Percentiles rank a stretch among this genome's conserved stretches.
phyloP scores from a whole-genome alignment of 768 basidiomycete genomes.

The Boletus tomentosulus region DNA sequence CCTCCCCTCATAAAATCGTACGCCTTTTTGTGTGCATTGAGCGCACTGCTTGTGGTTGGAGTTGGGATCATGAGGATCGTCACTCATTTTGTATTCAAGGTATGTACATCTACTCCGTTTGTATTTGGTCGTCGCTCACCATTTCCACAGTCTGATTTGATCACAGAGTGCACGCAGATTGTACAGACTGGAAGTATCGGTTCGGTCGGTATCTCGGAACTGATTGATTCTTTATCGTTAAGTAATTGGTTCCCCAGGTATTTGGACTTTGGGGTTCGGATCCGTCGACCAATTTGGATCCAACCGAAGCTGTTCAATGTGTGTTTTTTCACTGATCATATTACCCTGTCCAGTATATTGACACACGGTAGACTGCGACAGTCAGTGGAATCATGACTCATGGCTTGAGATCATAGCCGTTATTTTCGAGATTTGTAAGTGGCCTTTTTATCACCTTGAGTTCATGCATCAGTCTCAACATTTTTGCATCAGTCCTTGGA shows the following conservation, averaged over 20 bases:
- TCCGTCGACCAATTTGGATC: slow-evolving; percentile 27
- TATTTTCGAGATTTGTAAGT: slow-evolving; percentile 55
- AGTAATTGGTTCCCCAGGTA: slow-evolving; percentile 25
- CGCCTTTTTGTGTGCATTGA: slow-evolving; percentile 46
- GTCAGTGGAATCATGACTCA: slow-evolving; percentile 58
- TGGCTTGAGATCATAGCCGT: slow-evolving; percentile 66
- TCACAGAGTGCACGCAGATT: slow-evolving; percentile 49
- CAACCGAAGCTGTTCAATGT: slow-evolving; percentile 46
- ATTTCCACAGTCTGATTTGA: slow-evolving; percentile 46
- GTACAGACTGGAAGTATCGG: slow-evolving; percentile 32
- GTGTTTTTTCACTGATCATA: slow-evolving; percentile 14
- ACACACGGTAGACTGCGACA: slow-evolving; percentile 52
- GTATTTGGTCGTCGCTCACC: not conserved
- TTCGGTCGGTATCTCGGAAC: slow-evolving; percentile 26
- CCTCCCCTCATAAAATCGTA: slow-evolving; percentile 50
- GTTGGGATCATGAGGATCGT: slow-evolving; percentile 53
- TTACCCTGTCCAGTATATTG: slow-evolving; percentile 6
- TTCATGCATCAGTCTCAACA: not conserved
- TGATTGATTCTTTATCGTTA: not conserved
- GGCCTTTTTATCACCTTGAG: no score
- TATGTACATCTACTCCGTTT: slow-evolving; percentile 18
- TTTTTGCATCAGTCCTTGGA: slow-evolving; percentile 43
- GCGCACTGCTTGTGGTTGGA: slow-evolving; percentile 46
- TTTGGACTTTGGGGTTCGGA: slow-evolving; percentile 56
- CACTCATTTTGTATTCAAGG: slow-evolving; percentile 69